Conservation (phyloP, 2,329 filamentous ascomycete genomes). For the Cercospora beticola region DNA sequence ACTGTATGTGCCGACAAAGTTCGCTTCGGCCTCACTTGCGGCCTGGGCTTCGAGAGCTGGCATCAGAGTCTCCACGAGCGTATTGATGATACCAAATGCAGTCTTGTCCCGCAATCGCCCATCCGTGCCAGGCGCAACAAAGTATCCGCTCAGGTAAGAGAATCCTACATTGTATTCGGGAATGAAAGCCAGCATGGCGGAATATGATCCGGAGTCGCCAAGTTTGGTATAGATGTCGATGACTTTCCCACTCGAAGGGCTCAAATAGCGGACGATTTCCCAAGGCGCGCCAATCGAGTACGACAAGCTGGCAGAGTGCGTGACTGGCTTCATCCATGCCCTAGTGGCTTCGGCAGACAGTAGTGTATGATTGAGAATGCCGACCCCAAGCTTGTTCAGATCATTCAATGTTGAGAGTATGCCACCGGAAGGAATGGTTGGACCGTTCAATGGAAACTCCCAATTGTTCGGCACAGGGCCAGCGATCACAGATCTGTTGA, state of each 20-base stretch:
- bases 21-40: background rate
- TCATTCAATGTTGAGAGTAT: slow-evolving; percentile 8
- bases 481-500: background rate
- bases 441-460: background rate
- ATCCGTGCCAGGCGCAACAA: background rate
- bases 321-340: slow-evolving; percentile 47
- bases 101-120: background rate
- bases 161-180: slow-evolving; percentile 50
- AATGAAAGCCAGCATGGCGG: slow-evolving; percentile 39
- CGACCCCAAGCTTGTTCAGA: slow-evolving; percentile 7
- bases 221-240: slow-evolving; percentile 51
- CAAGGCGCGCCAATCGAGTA: slow-evolving; percentile 47
- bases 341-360: slow-evolving; percentile 40
- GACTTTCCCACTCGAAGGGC: slow-evolving; percentile 34
- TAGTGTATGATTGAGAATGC: slow-evolving; percentile 2
- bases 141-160: slow-evolving; percentile 37
- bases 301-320: slow-evolving; percentile 41
- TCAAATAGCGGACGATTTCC: slow-evolving; percentile 42
- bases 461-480: background rate
- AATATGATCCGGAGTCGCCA: slow-evolving; percentile 40
- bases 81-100: background rate
- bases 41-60: background rate
- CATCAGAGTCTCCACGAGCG: background rate
- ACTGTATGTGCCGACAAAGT: background rate
- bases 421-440: slow-evolving; percentile 6